Base-by-base conservation (phyloP, 2,329 filamentous ascomycete species). In the Fusarium sp. region DNA sequence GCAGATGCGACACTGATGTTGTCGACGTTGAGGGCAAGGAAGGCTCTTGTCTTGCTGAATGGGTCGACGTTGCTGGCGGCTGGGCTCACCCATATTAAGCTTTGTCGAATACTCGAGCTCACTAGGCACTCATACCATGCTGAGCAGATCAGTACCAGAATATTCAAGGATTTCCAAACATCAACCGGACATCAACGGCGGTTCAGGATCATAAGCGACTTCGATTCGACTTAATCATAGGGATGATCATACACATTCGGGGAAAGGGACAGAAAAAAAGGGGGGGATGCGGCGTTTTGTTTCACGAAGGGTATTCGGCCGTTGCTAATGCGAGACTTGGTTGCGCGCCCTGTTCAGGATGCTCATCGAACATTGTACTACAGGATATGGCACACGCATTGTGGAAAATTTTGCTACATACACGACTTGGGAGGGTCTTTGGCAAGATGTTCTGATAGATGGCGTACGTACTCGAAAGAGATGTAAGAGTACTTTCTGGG, bases 21-120 rank as follows among this genome's bases (percentile, higher is more conserved):
- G 92, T 94, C 48, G 95, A 99, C 74, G 93, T 99, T 25, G 95
- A 99, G 80, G 93, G 93, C 77, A 99, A 98, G 78, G 91, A 96
- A 75, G 95, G 95, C 61, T 97, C 92, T 68, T 99, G 95, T 79
- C 82, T 97, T 53, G 86, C 92, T 9, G 93, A 99, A 78, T 99
- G 95, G 95, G 95, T 99, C 12, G 92, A 97, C 59, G 93, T 97
- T 70, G 94, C 93, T 43, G 95, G 95, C 69, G 95, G 95, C 58
- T 99, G 93, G 92, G 88, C 91, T 56, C 81, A 79, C 60, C 78
- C 80, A 48, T 81, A 74, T 76, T 53, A 35, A 48, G 57, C 28
- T 39, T 26, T 31, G 25, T 22, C 26, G 19, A 44, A 25, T 29
- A 45, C 48, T 58, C 39, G 53, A 59, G 24, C 36, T 58, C 39